Conservation (phyloP, 2,329 filamentous ascomycete genomes). For the Hypomyces rosellus region DNA sequence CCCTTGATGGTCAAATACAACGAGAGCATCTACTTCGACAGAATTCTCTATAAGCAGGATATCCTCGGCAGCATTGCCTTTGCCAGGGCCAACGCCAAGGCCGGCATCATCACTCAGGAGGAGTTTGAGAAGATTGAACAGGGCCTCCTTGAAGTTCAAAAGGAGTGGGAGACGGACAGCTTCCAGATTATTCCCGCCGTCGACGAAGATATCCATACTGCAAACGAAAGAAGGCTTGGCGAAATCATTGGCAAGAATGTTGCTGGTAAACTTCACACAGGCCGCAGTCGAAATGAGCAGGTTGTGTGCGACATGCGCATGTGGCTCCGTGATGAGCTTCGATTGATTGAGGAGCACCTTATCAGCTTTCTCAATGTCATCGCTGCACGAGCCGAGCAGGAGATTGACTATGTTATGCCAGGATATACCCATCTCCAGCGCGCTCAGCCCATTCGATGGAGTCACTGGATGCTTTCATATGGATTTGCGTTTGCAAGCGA, state of each 20-base stretch:
- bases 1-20: slow-evolving; percentile 86
- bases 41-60: slow-evolving; percentile 70
- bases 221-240: slow-evolving; percentile 65
- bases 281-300: slow-evolving; percentile 84
- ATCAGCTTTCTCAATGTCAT: slow-evolving; percentile 64
- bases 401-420: slow-evolving; percentile 76
- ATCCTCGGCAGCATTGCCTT: slow-evolving; percentile 77
- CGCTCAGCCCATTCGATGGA: slow-evolving; percentile 73
- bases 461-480: slow-evolving; percentile 74
- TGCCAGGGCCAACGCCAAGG: slow-evolving; percentile 70
- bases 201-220: slow-evolving; percentile 60
- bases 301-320: slow-evolving; percentile 85
- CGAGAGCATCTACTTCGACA: slow-evolving; percentile 72
- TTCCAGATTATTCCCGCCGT: slow-evolving; percentile 47
- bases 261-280: slow-evolving; percentile 84
- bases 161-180: slow-evolving; percentile 46
- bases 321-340: slow-evolving; percentile 74
- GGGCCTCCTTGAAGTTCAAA: slow-evolving; percentile 54
- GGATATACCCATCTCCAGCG: slow-evolving; percentile 85
- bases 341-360: slow-evolving; percentile 61
- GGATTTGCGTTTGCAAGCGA: slow-evolving; percentile 66
- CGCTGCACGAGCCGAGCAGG: slow-evolving; percentile 61
- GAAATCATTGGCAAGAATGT: slow-evolving; percentile 83
- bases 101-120: slow-evolving; percentile 62
- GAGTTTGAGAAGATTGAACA: slow-evolving; percentile 71